Base-by-base conservation (phyloP, 768 basidiomycete species). In the Krasilnikovozyma curviuscula region DNA sequence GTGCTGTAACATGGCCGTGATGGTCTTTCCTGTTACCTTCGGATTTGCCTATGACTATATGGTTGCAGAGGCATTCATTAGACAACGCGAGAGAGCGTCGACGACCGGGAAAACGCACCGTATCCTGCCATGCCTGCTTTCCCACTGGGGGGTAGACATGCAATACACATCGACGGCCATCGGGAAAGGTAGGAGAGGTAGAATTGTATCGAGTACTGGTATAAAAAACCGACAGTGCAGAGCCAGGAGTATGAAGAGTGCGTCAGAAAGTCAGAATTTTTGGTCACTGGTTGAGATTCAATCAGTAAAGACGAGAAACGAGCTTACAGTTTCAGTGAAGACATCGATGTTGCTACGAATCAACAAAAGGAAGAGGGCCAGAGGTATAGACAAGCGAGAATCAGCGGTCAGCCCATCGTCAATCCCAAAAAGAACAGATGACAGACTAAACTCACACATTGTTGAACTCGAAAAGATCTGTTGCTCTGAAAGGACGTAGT, bases 61-160 rank as follows among this genome's bases (percentile, higher is more conserved):
- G 32, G 45, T 21, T 33, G 12, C 47, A 33, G 42, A 40, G 19
- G 30, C 31, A 27, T 12, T 16, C 2, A 9, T 40, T 18, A 45
- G 38, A 33, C 38, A 38, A 35, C 1, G 7, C 4, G 31, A 13
- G 30, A 34, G 34, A 10, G 31, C 25, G 18, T 13, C 23, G 34
- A 40, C 21, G 21, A 8, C 28, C 12, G 18, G 18, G 30, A 35
- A 34, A 12, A 57, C 79, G 57, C 58, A 88, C 93, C 79, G 62
- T 98, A 98, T 42, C 86, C 85, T 80, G 88, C 93, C 67, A 88
- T 72, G 6, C 78, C n/a, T n/a, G n/a, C n/a, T n/a, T n/a, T 73
- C 0, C 80, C 82, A 56, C 68, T 77, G 5, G 88, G 79, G 8
- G 50, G 46, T 5, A 82, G 76, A 61, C 83, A 77, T 63, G 84